These are phyloP conservation scores for Mycogone perniciosa DNA, from an alignment of 2,329 filamentous ascomycete genomes.

Conservation along the genomic window DNA sequence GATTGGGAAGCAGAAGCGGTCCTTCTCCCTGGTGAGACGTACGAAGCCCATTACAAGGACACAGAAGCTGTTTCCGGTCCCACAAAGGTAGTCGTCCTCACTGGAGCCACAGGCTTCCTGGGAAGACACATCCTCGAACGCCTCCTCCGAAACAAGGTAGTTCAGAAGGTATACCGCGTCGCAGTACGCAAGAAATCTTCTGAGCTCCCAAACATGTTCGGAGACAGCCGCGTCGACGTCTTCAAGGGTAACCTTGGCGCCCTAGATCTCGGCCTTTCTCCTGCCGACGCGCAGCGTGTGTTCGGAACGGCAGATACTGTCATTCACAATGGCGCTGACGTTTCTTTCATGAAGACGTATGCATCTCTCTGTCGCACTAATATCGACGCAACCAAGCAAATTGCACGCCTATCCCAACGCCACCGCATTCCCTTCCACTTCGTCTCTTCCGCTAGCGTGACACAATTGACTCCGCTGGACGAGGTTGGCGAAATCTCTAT, in stretches of 20 bases:
- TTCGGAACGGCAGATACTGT: conserved; percentile 35
- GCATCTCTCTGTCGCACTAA: conserved; percentile 22
- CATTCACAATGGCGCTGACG: conserved; percentile 42
- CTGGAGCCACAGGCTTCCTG: not conserved
- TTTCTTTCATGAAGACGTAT: conserved; percentile 29
- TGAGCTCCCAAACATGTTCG: not conserved
- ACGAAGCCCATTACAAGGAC: too few species aligned
- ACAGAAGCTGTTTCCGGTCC: too few species aligned
- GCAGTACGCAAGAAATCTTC: not conserved
- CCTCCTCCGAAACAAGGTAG: not conserved
- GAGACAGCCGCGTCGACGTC: not conserved
- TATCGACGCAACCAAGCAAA: conserved; percentile 22
- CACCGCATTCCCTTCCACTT: not conserved
- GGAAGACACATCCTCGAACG: not conserved
- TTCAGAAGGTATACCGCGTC: not conserved
- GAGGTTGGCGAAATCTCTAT: not conserved
- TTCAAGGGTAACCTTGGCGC: not conserved
- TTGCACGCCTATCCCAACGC: conserved; percentile 13
- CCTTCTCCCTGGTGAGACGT: too few species aligned
- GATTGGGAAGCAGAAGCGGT: too few species aligned
- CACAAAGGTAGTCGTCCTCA: too few species aligned
- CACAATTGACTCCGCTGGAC: not conserved
- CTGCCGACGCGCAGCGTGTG: conserved; percentile 23
- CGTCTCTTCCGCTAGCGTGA: not conserved
- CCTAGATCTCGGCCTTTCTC: conserved; percentile 31